A percentile compares a stretch with the other conserved stretches of the same genome.
These are phyloP conservation scores for Meyerozyma athensensis DNA, from an alignment of 1,139 yeast species.

Conservation along the genomic window DNA sequence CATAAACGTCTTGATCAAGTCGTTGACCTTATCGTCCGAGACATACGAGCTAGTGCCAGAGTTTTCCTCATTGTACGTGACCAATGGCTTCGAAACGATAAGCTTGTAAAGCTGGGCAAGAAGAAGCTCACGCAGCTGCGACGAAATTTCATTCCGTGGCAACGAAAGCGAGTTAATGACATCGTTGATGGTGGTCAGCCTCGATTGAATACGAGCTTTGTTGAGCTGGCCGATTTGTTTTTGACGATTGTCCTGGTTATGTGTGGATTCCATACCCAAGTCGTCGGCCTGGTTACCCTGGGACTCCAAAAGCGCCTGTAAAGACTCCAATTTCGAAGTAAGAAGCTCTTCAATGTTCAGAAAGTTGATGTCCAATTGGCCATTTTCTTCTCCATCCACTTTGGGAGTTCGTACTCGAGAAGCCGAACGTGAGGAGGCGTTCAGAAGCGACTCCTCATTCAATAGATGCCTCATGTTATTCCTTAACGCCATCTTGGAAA, in stretches of 20 bases:
- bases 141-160: conserved; percentile 43
- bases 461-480: conserved; percentile 1
- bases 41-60: conserved; percentile 29
- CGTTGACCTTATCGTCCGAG: conserved; percentile 33
- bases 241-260: conserved; percentile 21
- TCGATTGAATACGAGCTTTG: conserved; percentile 32
- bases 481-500: conserved; percentile 1
- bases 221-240: conserved; percentile 29
- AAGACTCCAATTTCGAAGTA: conserved; percentile 30
- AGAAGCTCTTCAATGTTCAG: conserved; percentile 38
- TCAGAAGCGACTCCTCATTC: conserved; percentile 9
- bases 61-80: conserved; percentile 34
- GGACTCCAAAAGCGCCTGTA: conserved; percentile 19
- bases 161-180: conserved; percentile 35
- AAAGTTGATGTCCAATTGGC: conserved; percentile 36
- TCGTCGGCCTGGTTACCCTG: conserved; percentile 12
- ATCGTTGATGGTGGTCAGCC: conserved; percentile 36
- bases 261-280: conserved; percentile 13
- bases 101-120: conserved; percentile 48
- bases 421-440: conserved; percentile 30
- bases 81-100: conserved; percentile 40
- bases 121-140: conserved; percentile 46
- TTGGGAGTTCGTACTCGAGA: conserved; percentile 42
- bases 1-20: conserved; percentile 29
- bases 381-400: conserved; percentile 41